These are phyloP conservation scores for Climacium dendroides DNA, from an alignment of 225 moss, liverwort and hornwort species.

Conservation along the genomic window DNA sequence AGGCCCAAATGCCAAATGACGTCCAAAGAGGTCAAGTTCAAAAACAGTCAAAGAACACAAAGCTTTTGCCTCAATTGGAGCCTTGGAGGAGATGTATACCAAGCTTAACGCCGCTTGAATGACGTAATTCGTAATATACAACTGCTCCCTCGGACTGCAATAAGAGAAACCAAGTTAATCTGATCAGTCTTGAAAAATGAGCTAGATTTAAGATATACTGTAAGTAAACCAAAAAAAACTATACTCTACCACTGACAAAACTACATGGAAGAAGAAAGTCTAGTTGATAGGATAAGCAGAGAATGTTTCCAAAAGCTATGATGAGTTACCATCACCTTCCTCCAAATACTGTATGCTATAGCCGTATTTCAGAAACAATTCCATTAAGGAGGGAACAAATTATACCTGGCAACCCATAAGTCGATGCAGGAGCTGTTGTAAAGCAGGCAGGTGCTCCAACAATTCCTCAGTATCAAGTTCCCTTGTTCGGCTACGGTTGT, in stretches of 20 bases:
- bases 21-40: not conserved
- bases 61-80: not conserved
- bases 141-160: constrained; percentile 96
- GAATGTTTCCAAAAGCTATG: not conserved
- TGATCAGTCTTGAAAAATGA: not conserved
- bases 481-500: constrained; percentile 75
- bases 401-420: constrained; percentile 87
- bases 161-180: not conserved
- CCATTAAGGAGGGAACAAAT: not conserved
- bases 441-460: constrained; percentile 74
- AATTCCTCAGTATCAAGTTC: constrained; percentile 70
- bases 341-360: not conserved
- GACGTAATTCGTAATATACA: constrained; percentile 62
- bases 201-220: not conserved
- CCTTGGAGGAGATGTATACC: constrained; percentile 35
- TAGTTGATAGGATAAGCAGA: not conserved
- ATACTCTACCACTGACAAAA: not conserved
- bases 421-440: constrained; percentile 86
- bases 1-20: not conserved
- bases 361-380: not conserved
- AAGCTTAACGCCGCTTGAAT: constrained; percentile 90
- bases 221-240: not conserved
- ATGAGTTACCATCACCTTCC: not conserved
- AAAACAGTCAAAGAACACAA: not conserved
- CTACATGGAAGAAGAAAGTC: not conserved